Base-by-base conservation (phyloP, 78 protist genomes). In the Dictyostelium capitatum region DNA sequence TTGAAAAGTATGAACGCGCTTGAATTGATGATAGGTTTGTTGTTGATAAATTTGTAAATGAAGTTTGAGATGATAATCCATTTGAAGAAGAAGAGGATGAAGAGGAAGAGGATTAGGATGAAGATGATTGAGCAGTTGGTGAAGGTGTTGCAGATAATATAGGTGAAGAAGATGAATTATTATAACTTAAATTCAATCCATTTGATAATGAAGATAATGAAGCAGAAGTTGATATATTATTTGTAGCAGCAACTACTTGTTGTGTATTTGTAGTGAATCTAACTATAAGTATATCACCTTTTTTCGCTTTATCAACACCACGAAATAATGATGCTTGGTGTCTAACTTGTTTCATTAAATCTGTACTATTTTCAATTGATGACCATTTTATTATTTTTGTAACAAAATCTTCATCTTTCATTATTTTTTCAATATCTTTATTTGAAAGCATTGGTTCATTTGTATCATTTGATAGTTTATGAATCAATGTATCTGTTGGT, bases 291-390 rank as follows among this genome's bases (percentile, higher is more conserved):
- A 87, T 32, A 28, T 87, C 93, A 32, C 93, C 93, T 6, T 62
- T 54, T 78, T 77, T 87, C 37, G 78, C 30, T 54, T 87, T 87
- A 70, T 87, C 93, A 4, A 87, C 93, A 64, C 93, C 93, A 17
- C 93, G 47, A 28, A 87, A 59, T 17, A 87, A 32, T 14, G 93
- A 87, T 28, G 93, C 78, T 51, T 77, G 78, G 46, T 82, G 48
- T 59, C 93, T 80, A 17, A 87, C 64, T 15, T 82, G 48, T 54
- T 77, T 74, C 20, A 82, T 30, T 43, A 87, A 17, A 17, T 87
- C 74, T 9, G 19, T 37, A 0, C 25, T 50, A 64, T 87, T 82
- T 17, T 80, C 74, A 25, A 87, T n/a, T 64, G 93, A 70, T 37
- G 84, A 77, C 93, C 93, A 87, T 32, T 87, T 87, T 67, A 87